Conservation (phyloP, 177 flowering plant genomes). For the Telopea speciosissima region DNA sequence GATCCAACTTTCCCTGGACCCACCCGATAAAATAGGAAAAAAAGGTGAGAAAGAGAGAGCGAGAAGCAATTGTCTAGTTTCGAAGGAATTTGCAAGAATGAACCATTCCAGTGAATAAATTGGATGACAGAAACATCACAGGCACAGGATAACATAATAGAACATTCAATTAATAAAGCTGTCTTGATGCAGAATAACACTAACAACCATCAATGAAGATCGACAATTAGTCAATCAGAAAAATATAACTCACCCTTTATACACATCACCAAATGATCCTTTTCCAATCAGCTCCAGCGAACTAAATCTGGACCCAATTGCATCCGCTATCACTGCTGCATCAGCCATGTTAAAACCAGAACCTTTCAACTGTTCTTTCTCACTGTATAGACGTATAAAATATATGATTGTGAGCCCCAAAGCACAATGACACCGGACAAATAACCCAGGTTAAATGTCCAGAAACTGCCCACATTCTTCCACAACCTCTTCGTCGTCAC, state of each 20-base stretch:
- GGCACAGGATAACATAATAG: background rate
- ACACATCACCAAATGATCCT: conserved; percentile 97
- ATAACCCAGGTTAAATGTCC: conserved; percentile 2
- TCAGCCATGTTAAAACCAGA: conserved; percentile 51
- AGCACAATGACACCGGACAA: background rate
- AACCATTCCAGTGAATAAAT: background rate
- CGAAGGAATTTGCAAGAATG: background rate
- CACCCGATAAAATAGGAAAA: too few relatives aligned
- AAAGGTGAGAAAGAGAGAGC: background rate
- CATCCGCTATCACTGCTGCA: conserved; percentile 49
- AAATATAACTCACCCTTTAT: conserved; percentile 62
- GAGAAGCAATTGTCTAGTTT: background rate
- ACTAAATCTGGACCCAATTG: conserved; percentile 69
- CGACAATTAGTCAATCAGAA: background rate
- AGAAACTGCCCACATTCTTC: conserved; percentile 9
- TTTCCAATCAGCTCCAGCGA: conserved; percentile 83
- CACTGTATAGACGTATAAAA: conserved; percentile 1
- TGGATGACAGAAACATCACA: too few relatives aligned
- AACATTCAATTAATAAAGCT: background rate
- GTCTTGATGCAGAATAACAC: background rate
- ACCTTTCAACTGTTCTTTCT: background rate
- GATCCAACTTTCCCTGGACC: background rate
- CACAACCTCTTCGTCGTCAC: conserved; percentile 14
- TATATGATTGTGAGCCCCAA: background rate
- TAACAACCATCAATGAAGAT: background rate